Base-by-base conservation (phyloP, 441 rosid species). In the Flueggea neowawraea region DNA sequence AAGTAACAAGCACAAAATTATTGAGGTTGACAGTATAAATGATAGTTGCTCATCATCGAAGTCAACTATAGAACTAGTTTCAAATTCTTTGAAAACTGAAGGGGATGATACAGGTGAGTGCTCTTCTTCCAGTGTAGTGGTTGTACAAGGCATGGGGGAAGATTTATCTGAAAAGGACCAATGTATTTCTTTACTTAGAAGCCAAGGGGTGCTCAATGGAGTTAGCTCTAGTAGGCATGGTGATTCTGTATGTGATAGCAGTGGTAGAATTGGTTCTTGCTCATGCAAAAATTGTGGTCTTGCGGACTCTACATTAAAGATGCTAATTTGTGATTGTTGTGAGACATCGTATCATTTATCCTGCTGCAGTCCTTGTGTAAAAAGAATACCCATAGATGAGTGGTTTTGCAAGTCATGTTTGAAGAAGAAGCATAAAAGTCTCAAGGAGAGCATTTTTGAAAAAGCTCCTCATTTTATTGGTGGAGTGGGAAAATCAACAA, bases 281-380 rank as follows among this genome's bases (percentile, higher is more conserved):
- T 52, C 68, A 49, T 95, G 99, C 83, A 88, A 78, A 75, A 75
- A 74, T 66, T 95, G 99, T 80, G 77, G 78, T 53, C 77, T n/a
- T 63, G 56, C 57, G 44, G 97, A 69, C 63, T 67, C 76, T 61
- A 39, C 80, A 0, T 64, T 54, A 58, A 72, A 82, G 70, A 85
- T 95, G 95, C 69, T 95, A 61, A 77, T 91, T 52, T 95, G 99
- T 77, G 98, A 91, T 81, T 61, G 75, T 62, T 95, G 99, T 77
- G 93, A 91, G 72, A 90, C 72, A 59, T 83, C 94, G 54, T 89
- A 83, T 85, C 99, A 95, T 74, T 36, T 89, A 69, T 67, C 81
- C 57, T 94, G 99, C 76, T 82, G 86, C 61, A 79, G 65, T 73
- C 84, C 84, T 39, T 85, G 69, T 45, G 52, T 75, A 66, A 91